Base-by-base conservation (phyloP, 2,329 filamentous ascomycete genomes). In the Chaetomium sp. region DNA sequence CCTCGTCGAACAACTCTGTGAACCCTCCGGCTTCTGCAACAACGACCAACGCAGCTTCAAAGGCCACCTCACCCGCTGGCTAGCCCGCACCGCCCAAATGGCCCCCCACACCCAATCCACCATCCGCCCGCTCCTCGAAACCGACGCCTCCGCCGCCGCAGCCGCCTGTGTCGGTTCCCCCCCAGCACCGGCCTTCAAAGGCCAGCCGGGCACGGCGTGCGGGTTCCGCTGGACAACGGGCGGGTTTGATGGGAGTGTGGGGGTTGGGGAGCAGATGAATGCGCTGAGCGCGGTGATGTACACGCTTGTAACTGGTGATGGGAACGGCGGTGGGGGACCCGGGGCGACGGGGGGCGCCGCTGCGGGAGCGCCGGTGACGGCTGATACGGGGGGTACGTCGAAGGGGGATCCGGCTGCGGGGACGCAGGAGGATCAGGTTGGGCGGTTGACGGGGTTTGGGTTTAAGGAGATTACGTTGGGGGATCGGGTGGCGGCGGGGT, bases 1-100 rank as follows among this genome's bases (percentile, higher is more conserved):
- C 67, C 78, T 88, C 67, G 80, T 76, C 64, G 87, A 91, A 71
- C 76, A 76, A 59, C 79, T 80, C 35, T 91, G 88, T 72, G 87
- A 91, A 72, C 71, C 69, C 6, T 70, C 70, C 55, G 71, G 72
- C 54, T 75, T 74, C 33, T 91, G 88, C 76, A 81, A 89, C 71
- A 77, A 77, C 60, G 87, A 91, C 68, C 86, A 90, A 72, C 79
- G 79, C 64, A 83, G 79, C 48, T 91, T 90, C 81, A 91, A 91
- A 72, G 87, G 85, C 9, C 90, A 89, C 68, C 74, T 89, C 33
- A 71, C 81, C 33, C 84, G 87, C 45, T 91, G 85, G 81, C 70
- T 86, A 66, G 77, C 81, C 1, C 73, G 72, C 14, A 78, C 80
- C 1, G 70, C 76, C 6, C 76, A 80, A 66, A 67, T 85, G 64